Evolutionary conservation across 192 early-diverging fungal species (phyloP).

Genomic region (Backusella tuberculispora): DNA sequence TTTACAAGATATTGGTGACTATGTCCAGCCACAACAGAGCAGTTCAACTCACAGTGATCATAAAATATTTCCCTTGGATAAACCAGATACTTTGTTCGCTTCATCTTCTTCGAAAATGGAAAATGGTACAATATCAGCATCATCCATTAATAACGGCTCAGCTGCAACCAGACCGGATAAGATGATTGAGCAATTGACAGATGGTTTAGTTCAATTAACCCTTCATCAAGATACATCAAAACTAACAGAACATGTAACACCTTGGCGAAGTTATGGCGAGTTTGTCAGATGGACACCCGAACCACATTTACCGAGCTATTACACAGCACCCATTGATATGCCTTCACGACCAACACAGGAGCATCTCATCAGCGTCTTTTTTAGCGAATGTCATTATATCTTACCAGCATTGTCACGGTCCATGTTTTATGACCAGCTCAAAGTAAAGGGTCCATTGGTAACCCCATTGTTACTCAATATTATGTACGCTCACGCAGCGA

Average conservation of each 20-base stretch:
- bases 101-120: not conserved
- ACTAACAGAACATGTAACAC: conserved; percentile 19
- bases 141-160: not conserved
- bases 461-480: conserved; percentile 42
- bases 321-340: conserved; percentile 38
- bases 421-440: conserved; percentile 36
- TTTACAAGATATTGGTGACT: conserved; percentile 1
- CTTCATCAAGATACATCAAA: conserved; percentile 27
- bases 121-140: not conserved
- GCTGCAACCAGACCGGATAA: conserved; percentile 24
- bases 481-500: conserved; percentile 45
- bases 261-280: conserved; percentile 37
- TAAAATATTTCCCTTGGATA: conserved; percentile 1
- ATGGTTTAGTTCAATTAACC: conserved; percentile 25
- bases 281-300: conserved; percentile 33
- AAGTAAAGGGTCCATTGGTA: conserved; percentile 32
- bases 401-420: conserved; percentile 30
- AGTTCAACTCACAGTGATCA: not conserved
- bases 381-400: conserved; percentile 25
- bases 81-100: conserved; percentile 24
- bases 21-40: conserved; percentile 3
- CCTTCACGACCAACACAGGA: conserved; percentile 39
- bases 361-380: conserved; percentile 40
- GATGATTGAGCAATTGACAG: conserved; percentile 37
- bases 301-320: conserved; percentile 34